Evolutionary conservation across 305 asterid genomes (phyloP), one percentile per base, ranked within the genome.

Genomic region (Fraxinus latifolia): DNA sequence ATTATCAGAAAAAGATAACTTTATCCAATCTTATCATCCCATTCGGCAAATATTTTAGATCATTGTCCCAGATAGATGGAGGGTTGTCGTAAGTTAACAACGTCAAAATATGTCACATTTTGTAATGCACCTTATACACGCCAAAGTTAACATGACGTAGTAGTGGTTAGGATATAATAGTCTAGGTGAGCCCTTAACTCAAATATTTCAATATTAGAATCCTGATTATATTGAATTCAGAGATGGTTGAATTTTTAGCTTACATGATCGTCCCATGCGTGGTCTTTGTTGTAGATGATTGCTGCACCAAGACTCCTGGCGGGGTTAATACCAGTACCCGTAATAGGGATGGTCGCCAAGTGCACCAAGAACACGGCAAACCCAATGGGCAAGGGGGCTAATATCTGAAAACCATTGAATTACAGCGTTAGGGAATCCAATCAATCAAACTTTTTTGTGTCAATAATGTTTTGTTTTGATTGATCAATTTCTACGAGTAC

Each of bases 311-410:
- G 81, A 37, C 88, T 87, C 68, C 90, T 80, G 77, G 90, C 90
- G 0, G 90, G 90, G 82, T 87, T 87, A 23, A 87, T 87, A 11
- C 90, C 90, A 0, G 90, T 87, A 2, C 89, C 89, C 4, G 89
- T 87, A 15, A 87, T 58, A 0, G 90, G 90, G 47, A 87, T 87
- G 1, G 90, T 87, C 0, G 89, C 90, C 86, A 87, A 74, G 74
- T 87, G 90, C 72, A 87, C 90, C 85, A 87, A 74, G 76, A 87
- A 87, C 85, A 87, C 90, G 0, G 89, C 90, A 36, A 87, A 87
- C 31, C 90, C 89, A 31, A 87, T 87, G 0, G 90, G 90, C 81
- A 85, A 50, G 3, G 89, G 90, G 6, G 90, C 89, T 80, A 87
- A 78, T 36, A 87, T 74, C 90, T 87, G 82, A 7, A 53, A 31